phyloP scores from a whole-genome alignment of 129 eudicot genomes.

The Tagetes erecta region DNA sequence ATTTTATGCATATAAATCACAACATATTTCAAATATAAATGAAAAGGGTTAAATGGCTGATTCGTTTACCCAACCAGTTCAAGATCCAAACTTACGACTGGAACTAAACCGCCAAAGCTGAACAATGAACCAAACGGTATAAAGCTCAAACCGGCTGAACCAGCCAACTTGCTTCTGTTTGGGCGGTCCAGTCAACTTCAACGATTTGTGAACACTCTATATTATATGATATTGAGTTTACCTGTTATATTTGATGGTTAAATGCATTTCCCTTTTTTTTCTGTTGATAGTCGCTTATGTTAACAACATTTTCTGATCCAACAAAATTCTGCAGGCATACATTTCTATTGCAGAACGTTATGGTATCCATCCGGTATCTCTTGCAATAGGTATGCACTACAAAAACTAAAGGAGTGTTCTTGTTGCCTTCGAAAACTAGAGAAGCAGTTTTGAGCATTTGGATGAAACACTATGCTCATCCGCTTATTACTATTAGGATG shows the following conservation, averaged over 20 bases:
- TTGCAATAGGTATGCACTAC: slow-evolving; percentile 66
- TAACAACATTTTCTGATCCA: slow-evolving; percentile 8
- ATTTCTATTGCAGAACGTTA: slow-evolving; percentile 59
- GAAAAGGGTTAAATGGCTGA: background rate
- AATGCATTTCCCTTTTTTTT: background rate
- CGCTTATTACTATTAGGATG: background rate
- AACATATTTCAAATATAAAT: too few species aligned
- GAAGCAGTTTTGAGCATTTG: background rate
- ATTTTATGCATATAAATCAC: background rate
- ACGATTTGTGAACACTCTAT: background rate
- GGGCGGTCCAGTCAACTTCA: background rate
- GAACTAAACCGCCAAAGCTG: background rate
- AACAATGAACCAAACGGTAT: background rate
- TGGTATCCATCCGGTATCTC: slow-evolving; percentile 84
- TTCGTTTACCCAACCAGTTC: background rate
- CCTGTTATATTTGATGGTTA: background rate
- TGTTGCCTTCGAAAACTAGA: background rate
- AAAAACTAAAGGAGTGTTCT: background rate
- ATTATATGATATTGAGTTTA: slow-evolving; percentile 1
- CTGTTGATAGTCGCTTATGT: background rate
- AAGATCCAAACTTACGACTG: background rate
- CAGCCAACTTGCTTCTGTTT: background rate
- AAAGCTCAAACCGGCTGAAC: background rate
- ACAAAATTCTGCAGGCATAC: slow-evolving; percentile 56
- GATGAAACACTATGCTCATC: background rate